Evolutionary conservation across 768 basidiomycete species (phyloP), one percentile per base, ranked within the genome.

Genomic region (Termitomyces eurrhizus): DNA sequence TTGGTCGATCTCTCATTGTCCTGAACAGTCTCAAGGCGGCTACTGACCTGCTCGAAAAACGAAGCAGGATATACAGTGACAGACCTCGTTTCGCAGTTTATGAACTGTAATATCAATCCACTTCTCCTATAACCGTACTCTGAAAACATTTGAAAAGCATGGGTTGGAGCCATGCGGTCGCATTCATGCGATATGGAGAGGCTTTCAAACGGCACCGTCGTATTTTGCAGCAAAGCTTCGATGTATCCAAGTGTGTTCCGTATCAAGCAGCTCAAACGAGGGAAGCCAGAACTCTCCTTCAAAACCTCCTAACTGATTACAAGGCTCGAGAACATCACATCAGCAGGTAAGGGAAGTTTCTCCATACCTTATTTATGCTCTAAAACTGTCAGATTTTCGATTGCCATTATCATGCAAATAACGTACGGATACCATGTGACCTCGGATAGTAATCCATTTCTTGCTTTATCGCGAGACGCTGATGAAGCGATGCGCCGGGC

Each of bases 361-460:
- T 5, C 9, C 16, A 44, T 12, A 1, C 13, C 24, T 32, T 7
- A 7, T 32, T 60, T 49, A 35, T 18, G 32, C 41, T 21, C 29
- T 26, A 36, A 9, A n/a, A 32, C 2, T 42, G 39, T 29, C 21
- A 57, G 60, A n/a, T 61, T 54, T 61, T 63, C 50, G 46, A 60
- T 51, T 3, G 61, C 64, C 7, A 66, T 66, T 12, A 70, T 72
- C 35, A 67, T 73, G 66, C 56, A 61, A 45, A 59, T 71, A 52
- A 65, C 73, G 0, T 76, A 73, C 49, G 77, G 78, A 11, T 70
- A 75, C 39, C 62, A 67, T 26, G 63, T 77, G 48, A 61, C 65
- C 2, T 69, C 69, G 8, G 61, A 66, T 41, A 72, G 77, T 14
- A 79, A 83, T 57, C 68, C 70, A 2, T 72, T 75, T 51, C 67